These are phyloP conservation scores for Saccharomyces hybrid DNA, from an alignment of 1,139 yeast genomes.

Conservation along the genomic window DNA sequence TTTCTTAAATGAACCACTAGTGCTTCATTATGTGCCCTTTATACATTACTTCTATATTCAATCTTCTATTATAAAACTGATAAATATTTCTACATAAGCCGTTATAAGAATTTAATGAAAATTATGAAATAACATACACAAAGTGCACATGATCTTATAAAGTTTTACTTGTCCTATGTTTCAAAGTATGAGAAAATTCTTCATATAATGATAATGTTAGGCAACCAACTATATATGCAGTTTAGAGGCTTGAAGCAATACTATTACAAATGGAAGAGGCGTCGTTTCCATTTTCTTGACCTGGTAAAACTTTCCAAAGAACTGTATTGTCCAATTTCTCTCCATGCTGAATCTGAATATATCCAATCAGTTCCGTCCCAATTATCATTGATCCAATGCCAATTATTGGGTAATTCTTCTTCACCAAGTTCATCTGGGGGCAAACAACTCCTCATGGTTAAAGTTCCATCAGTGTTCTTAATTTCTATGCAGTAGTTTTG, in stretches of 20 bases:
- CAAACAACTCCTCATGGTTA: conserved; percentile 17
- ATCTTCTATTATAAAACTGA: neutral
- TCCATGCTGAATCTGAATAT: conserved; percentile 27
- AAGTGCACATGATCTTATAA: neutral
- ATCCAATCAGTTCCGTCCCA: conserved; percentile 26
- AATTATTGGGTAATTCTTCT: conserved; percentile 14
- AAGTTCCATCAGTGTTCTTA: conserved; percentile 4
- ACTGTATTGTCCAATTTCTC: conserved; percentile 18
- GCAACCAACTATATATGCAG: neutral
- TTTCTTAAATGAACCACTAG: neutral
- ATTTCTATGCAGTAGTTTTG: conserved; percentile 11
- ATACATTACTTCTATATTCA: neutral
- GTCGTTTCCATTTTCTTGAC: conserved; percentile 22
- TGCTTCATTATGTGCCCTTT: neutral
- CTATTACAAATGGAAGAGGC: conserved; percentile 20
- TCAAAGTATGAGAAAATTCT: neutral
- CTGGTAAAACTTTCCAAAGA: conserved; percentile 28
- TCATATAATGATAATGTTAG: neutral
- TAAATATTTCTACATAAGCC: neutral
- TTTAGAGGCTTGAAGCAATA: conserved; percentile 13
- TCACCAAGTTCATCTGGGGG: conserved; percentile 5
- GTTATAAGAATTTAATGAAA: neutral
- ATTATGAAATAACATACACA: neutral
- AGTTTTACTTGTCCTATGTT: neutral
- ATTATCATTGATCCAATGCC: conserved; percentile 27